These are phyloP conservation scores for Elsinoe arachidis DNA, from an alignment of 2,329 filamentous ascomycete genomes.

Conservation along the genomic window DNA sequence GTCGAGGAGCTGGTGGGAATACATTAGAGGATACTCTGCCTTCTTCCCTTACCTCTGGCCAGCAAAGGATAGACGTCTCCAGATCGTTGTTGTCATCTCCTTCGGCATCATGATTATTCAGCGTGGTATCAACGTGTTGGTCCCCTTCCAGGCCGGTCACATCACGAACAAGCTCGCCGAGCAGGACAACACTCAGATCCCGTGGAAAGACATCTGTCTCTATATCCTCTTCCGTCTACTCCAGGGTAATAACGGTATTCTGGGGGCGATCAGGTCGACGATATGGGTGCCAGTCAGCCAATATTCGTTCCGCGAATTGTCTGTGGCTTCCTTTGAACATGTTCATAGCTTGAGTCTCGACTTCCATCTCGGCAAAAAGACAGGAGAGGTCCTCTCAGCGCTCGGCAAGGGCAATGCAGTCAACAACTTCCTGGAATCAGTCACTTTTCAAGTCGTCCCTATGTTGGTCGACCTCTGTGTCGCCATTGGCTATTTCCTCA, in stretches of 20 bases:
- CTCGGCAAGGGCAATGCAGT: conserved; percentile 94
- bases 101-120: conserved; percentile 72
- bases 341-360: conserved; percentile 91
- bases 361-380: conserved; percentile 94
- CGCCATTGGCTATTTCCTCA: conserved; percentile 72
- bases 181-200: conserved; percentile 49
- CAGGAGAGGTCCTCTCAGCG: conserved; percentile 89
- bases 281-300: conserved; percentile 96
- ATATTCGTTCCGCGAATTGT: conserved; percentile 90
- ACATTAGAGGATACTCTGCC: conserved; percentile 79
- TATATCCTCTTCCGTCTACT: conserved; percentile 73
- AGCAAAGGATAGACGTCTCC: conserved; percentile 63
- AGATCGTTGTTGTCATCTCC: conserved; percentile 72
- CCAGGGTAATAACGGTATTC: conserved; percentile 78
- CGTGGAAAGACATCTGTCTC: conserved; percentile 65
- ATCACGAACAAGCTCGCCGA: conserved; percentile 66
- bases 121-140: conserved; percentile 74
- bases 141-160: conserved; percentile 69
- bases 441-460: conserved; percentile 90
- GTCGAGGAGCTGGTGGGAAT: conserved; percentile 91
- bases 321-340: conserved; percentile 92
- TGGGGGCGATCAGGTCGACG: conserved; percentile 72
- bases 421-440: conserved; percentile 91
- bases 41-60: conserved; percentile 98
- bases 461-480: conserved; percentile 87